Percentiles rank a stretch among this genome's conserved stretches.
Conservation (phyloP, 306 rosid species). For the Cercis canadensis region DNA sequence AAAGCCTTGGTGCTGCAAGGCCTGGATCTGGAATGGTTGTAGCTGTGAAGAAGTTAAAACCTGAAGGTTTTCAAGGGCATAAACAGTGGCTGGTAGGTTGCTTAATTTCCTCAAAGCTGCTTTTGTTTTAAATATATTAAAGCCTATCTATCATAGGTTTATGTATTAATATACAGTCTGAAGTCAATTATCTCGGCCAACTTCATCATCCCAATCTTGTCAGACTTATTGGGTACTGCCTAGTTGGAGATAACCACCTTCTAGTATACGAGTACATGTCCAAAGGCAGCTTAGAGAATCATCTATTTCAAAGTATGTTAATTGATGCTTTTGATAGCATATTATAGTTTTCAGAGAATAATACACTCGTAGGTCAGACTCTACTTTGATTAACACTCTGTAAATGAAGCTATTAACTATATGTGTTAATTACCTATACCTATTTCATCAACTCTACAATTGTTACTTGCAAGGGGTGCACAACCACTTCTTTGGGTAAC, state of each 20-base stretch:
- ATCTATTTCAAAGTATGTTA: slow-evolving; percentile 68
- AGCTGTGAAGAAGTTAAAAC: slow-evolving; percentile 76
- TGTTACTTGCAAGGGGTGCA: slow-evolving; percentile 50
- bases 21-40: slow-evolving; percentile 67
- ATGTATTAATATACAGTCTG: slow-evolving; percentile 53
- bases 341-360: slow-evolving; percentile 7
- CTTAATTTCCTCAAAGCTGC: not conserved
- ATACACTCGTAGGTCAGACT: not conserved
- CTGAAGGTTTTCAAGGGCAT: slow-evolving; percentile 76
- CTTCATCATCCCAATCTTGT: slow-evolving; percentile 80
- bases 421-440: not conserved
- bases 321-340: not conserved
- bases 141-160: slow-evolving; percentile 15
- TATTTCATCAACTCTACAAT: slow-evolving; percentile 30
- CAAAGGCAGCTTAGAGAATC: slow-evolving; percentile 73
- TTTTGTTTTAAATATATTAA: slow-evolving; percentile 5
- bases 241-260: slow-evolving; percentile 67
- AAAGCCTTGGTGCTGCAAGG: slow-evolving; percentile 50
- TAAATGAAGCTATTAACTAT: not conserved
- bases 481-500: slow-evolving; percentile 53
- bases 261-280: slow-evolving; percentile 80
- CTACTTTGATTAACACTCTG: not conserved
- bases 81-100: slow-evolving; percentile 78
- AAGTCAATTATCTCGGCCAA: slow-evolving; percentile 73
- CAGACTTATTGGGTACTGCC: slow-evolving; percentile 72